phyloP scores from a whole-genome alignment of 176 grass and related monocot genomes.

The Musa schizocarpa region DNA sequence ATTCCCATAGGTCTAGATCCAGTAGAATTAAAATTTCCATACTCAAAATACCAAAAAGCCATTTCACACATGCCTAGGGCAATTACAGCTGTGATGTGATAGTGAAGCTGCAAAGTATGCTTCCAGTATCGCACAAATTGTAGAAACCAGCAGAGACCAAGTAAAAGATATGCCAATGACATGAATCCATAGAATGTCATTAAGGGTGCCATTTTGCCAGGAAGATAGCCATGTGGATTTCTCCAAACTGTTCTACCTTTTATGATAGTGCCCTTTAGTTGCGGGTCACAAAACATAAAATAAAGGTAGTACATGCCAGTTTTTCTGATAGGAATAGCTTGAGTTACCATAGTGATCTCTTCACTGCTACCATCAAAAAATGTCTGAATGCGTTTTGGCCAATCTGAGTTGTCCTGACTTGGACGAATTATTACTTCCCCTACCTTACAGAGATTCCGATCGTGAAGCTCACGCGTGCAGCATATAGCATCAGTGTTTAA shows the following conservation, averaged over 20 bases:
- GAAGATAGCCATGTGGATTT: constrained; percentile 95
- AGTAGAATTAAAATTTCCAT: constrained; percentile 90
- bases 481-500: constrained; percentile 88
- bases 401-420: constrained; percentile 65
- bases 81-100: constrained; percentile 93
- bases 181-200: constrained; percentile 96
- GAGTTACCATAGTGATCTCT: constrained; percentile 57
- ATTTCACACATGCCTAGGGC: constrained; percentile 99
- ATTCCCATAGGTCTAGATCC: constrained; percentile 86
- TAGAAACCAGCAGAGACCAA: constrained; percentile 94
- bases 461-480: constrained; percentile 65
- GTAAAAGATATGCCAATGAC: constrained; percentile 89
- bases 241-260: constrained; percentile 89
- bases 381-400: constrained; percentile 87
- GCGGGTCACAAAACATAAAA: constrained; percentile 97
- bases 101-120: constrained; percentile 88
- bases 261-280: constrained; percentile 70
- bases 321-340: constrained; percentile 53
- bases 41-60: constrained; percentile 98
- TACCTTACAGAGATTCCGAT: constrained; percentile 56
- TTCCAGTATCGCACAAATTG: constrained; percentile 81
- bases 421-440: constrained; percentile 92
- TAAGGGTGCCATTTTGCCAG: constrained; percentile 94
- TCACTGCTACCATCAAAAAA: constrained; percentile 72
- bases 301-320: constrained; percentile 99